Evolutionary conservation across 192 early-diverging fungal genomes (phyloP).

Genomic region (Coemansia asiatica): DNA sequence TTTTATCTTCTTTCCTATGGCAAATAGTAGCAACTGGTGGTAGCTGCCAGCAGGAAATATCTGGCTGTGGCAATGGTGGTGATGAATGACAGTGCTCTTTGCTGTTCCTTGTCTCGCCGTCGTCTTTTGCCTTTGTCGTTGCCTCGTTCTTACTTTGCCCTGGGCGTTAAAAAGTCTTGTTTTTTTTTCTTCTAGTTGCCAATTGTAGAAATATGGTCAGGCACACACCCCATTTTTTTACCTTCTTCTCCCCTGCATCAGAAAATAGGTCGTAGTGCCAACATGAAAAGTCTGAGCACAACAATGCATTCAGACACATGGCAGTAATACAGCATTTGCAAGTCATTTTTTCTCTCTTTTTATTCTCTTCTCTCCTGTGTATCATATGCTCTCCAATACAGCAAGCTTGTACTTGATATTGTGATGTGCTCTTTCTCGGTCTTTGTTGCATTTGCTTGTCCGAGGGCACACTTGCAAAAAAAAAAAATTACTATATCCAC

Average conservation of each 20-base stretch:
- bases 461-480: no score
- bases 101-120: no score
- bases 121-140: not conserved
- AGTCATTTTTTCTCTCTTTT: not conserved
- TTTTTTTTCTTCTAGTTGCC: not conserved
- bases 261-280: not conserved
- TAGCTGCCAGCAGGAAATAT: not conserved
- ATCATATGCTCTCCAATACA: not conserved
- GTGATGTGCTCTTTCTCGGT: not conserved
- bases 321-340: slow-evolving; percentile 1
- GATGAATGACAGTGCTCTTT: no score
- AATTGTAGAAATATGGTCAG: slow-evolving; percentile 1
- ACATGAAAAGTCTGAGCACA: not conserved
- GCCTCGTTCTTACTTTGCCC: not conserved
- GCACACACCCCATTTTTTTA: not conserved
- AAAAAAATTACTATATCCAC: no score
- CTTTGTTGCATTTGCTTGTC: not conserved
- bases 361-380: not conserved
- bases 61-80: no score
- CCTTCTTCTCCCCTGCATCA: not conserved
- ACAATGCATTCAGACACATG: not conserved
- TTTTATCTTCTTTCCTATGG: not conserved
- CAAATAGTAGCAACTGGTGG: not conserved
- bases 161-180: not conserved
- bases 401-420: no score